Base-by-base conservation (phyloP, 345 rosid genomes). In the Lumnitzera littorea region DNA sequence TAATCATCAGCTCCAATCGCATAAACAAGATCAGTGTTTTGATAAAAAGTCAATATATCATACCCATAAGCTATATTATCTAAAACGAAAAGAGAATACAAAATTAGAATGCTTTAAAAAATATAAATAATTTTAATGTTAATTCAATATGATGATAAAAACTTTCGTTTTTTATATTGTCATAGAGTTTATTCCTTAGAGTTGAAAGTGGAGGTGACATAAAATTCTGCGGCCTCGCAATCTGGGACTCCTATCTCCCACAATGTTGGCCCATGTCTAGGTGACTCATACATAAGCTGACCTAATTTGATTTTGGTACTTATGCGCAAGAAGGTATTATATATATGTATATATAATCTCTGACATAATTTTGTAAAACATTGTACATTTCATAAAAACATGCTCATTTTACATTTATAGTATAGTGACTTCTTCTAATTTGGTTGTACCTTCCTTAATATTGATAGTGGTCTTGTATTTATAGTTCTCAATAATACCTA, bases 401-500 rank as follows among this genome's bases (percentile, higher is more conserved):
- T 36, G 1, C 11, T 4, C 43, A 36, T 36, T 6, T 4, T 36
- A 9, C 7, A 36, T 36, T 36, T 36, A 9, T 7, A 36, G 20
- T 36, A 36, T 36, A 36, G 1, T 36, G 43, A 36, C 7, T 4
- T 36, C 5, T 36, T 7, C 43, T 36, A 9, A 4, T 2, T 20
- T 0, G 24, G 27, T 11, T 8, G 1, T 58, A 73, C 82, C 77
- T 62, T 77, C 71, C 25, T 43, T 11, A 43, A 75, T 31, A 15
- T 31, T 50, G 51, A 85, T 53, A 9, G 56, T 48, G 12, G 15
- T 15, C 46, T 79, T 71, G 23, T 75, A 70, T 53, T 68, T 70
- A 56, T 80, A 87, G 65, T 90, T 92, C 5, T 92, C 95, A 24
- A 82, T 75, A 54, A 79, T 83, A 68, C 87, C 91, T 9, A 88